Evolutionary conservation across 2,329 filamentous ascomycete species (phyloP).

Genomic region (Fusarium sp.): DNA sequence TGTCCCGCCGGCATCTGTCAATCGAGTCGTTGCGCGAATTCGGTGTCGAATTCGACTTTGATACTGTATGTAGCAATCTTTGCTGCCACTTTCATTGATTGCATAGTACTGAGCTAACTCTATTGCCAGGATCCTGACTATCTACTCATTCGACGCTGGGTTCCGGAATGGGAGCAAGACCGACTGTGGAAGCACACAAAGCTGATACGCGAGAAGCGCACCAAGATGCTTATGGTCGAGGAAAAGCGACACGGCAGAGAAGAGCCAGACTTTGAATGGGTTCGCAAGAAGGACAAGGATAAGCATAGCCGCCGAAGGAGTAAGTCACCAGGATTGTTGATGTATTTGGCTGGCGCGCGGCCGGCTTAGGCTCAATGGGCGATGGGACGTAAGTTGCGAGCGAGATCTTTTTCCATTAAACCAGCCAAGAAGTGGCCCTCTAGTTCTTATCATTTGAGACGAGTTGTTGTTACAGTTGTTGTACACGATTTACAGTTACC

Average conservation of each 20-base stretch:
- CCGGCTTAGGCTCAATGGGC: constrained; percentile 48
- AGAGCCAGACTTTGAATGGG: constrained; percentile 64
- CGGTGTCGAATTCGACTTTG: constrained; percentile 67
- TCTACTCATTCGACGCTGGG: constrained; percentile 78
- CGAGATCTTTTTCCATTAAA: constrained; percentile 11
- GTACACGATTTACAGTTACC: constrained; percentile 33
- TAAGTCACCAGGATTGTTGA: constrained; percentile 65
- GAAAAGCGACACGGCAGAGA: constrained; percentile 56
- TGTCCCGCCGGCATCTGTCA: constrained; percentile 70
- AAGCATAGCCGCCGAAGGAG: constrained; percentile 62
- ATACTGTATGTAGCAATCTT: constrained; percentile 58
- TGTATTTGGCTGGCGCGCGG: constrained; percentile 66
- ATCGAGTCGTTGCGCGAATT: constrained; percentile 68
- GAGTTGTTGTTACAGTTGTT: constrained; percentile 39
- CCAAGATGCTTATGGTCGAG: constrained; percentile 60
- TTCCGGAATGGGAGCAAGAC: constrained; percentile 77
- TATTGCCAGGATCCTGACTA: constrained; percentile 70
- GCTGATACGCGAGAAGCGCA: constrained; percentile 67
- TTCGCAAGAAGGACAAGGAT: constrained; percentile 67
- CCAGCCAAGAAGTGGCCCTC: constrained; percentile 7
- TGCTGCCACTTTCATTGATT: background rate
- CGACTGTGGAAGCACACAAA: constrained; percentile 78
- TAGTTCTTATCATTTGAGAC: constrained; percentile 25
- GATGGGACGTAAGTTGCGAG: background rate
- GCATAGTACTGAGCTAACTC: constrained; percentile 46